Evolutionary conservation across 129 eudicot genomes (phyloP).

Genomic region (Lactuca sativa): DNA sequence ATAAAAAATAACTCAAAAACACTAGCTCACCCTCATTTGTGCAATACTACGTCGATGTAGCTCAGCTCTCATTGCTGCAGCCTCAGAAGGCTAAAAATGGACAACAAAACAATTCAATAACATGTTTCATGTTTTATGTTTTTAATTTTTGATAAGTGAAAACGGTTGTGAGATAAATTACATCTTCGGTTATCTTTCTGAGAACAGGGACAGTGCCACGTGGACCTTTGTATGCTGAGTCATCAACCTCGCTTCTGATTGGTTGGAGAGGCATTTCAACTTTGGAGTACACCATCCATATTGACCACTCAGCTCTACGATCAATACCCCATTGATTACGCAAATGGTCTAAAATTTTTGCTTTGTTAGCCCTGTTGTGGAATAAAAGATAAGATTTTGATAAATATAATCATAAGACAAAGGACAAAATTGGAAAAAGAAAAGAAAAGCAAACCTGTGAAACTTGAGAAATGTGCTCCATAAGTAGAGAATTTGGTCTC

Average conservation of each 20-base stretch:
- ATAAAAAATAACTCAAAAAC: conserved; percentile 2
- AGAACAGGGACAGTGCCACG: conserved; percentile 60
- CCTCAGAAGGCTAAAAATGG: conserved; percentile 74
- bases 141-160: neutral
- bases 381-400: conserved; percentile 13
- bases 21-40: conserved; percentile 85
- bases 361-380: conserved; percentile 62
- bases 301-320: conserved; percentile 98
- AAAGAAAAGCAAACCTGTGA: conserved; percentile 70
- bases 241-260: conserved; percentile 63
- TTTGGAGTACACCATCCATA: conserved; percentile 97
- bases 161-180: conserved; percentile 25
- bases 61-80: conserved; percentile 94
- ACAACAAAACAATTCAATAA: too few species aligned
- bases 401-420: neutral
- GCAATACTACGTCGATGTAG: conserved; percentile 97
- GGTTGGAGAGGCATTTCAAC: conserved; percentile 93
- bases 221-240: conserved; percentile 43
- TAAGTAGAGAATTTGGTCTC: conserved; percentile 61
- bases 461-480: conserved; percentile 84
- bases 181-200: conserved; percentile 78
- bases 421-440: neutral
- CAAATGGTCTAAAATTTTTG: conserved; percentile 67
- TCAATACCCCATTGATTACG: conserved; percentile 78
- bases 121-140: too few species aligned